phyloP scores from a whole-genome alignment of 805 yeast species.

The Tetrapisispora phaffii region DNA sequence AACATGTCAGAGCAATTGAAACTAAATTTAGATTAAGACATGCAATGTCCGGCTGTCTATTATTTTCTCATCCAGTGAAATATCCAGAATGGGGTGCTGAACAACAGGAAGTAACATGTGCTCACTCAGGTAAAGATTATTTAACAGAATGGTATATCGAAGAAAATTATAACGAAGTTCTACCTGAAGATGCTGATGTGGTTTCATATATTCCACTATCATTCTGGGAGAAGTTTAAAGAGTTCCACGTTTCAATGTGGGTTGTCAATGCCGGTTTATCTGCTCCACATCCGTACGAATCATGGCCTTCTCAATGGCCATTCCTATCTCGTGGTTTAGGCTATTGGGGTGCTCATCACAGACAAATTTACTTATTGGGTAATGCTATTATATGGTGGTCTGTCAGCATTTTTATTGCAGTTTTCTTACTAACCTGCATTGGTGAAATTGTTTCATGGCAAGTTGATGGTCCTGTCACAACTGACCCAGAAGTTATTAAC shows the following conservation, averaged over 20 bases:
- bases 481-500: constrained; percentile 47
- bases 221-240: constrained; percentile 51
- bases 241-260: constrained; percentile 71
- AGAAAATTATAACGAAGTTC: constrained; percentile 45
- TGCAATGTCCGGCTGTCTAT: constrained; percentile 68
- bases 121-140: constrained; percentile 53
- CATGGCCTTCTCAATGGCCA: constrained; percentile 69
- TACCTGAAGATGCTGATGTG: constrained; percentile 37
- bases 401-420: constrained; percentile 41
- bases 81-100: constrained; percentile 78
- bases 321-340: constrained; percentile 66
- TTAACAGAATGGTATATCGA: constrained; percentile 68
- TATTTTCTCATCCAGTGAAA: constrained; percentile 66
- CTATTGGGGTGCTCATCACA: constrained; percentile 51
- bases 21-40: constrained; percentile 67
- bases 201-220: constrained; percentile 44
- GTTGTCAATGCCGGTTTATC: constrained; percentile 59
- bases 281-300: constrained; percentile 61
- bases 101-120: constrained; percentile 79
- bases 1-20: constrained; percentile 51
- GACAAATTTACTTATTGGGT: constrained; percentile 63
- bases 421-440: constrained; percentile 38
- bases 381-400: constrained; percentile 78
- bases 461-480: constrained; percentile 40
- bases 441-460: constrained; percentile 54